Conservation (phyloP, 2,329 filamentous ascomycete genomes). For the Clarireedia hainanense region DNA sequence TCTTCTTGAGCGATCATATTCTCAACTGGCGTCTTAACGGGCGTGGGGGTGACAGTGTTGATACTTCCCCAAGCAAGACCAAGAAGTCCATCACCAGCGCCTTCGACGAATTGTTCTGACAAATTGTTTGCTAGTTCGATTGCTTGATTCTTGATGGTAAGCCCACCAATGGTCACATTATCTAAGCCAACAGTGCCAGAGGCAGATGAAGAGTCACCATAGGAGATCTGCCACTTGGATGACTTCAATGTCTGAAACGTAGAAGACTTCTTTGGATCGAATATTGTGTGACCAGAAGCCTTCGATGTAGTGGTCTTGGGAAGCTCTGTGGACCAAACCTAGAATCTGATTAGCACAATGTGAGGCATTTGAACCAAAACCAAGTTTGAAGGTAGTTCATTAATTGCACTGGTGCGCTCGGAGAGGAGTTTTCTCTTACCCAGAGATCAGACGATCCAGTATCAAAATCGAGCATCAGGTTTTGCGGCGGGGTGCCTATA, state of each 20-base stretch:
- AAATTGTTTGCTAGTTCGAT: conserved; percentile 56
- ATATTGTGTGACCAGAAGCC: conserved; percentile 43
- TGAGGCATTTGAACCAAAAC: no score
- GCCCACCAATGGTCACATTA: conserved; percentile 51
- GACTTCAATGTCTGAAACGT: conserved; percentile 45
- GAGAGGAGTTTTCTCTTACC: conserved; percentile 35
- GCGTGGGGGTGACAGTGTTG: conserved; percentile 51
- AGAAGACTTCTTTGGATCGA: conserved; percentile 51
- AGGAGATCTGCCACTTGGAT: conserved; percentile 56
- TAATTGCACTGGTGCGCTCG: no score
- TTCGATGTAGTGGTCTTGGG: conserved; percentile 29
- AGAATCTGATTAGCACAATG: conserved; percentile 9
- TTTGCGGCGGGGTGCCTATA: conserved; percentile 60
- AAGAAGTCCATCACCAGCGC: conserved; percentile 55
- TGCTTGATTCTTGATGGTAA: conserved; percentile 52
- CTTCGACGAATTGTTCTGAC: conserved; percentile 48
- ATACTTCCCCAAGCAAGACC: conserved; percentile 58
- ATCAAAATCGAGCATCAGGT: conserved; percentile 57
- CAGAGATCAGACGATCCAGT: conserved; percentile 64
- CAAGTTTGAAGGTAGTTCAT: not conserved
- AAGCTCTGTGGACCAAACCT: conserved; percentile 49
- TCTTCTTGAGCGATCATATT: conserved; percentile 57
- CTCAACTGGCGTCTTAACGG: conserved; percentile 55
- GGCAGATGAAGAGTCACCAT: conserved; percentile 61
- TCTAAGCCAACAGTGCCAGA: conserved; percentile 60